Base-by-base conservation (phyloP, 306 rosid genomes). In the Inga leiocalycina region DNA sequence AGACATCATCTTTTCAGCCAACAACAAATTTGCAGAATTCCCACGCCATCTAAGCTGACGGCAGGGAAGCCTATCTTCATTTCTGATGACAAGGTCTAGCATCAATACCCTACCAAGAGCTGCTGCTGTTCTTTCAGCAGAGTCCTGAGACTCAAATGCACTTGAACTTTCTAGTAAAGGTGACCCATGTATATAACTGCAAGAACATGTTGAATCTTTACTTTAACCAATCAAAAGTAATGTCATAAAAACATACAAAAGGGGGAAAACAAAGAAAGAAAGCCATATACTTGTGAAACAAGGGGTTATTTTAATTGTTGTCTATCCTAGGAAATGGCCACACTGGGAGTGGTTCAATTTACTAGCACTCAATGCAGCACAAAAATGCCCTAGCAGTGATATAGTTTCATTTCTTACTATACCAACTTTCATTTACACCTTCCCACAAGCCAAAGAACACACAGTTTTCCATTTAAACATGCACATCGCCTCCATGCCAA, bases 11-110 rank as follows among this genome's bases (percentile, higher is more conserved):
- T 89, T 90, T 78, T 91, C 93, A 61, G 92, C 92, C 81, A 96
- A 88, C 87, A 96, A 86, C 79, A 96, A 87, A 91, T 96, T 96
- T 54, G 99, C 93, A 46, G 92, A 83, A 85, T 93, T 96, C 59
- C 97, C 98, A 77, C 97, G 97, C 99, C 99, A 96, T 77, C 97
- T 85, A 74, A 96, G 99, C 62, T 84, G 88, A 46, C 89, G 97
- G 72, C 98, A 93, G 57, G 99, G 98, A 78, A 96, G 94, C 84
- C 99, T 91, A 84, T 96, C 99, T 91, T 96, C 99, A 84, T 96
- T 96, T 91, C 98, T 91, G 74, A 96, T 96, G 76, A 93, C 91
- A 87, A 96, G 95, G 86, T 96, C 99, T 79, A 96, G 84, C 91
- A 93, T 68, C 89, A 96, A 78, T 79, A 92, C 87, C 89, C 98